Conservation (phyloP, 768 basidiomycete genomes). For the Amanita rubescens region DNA sequence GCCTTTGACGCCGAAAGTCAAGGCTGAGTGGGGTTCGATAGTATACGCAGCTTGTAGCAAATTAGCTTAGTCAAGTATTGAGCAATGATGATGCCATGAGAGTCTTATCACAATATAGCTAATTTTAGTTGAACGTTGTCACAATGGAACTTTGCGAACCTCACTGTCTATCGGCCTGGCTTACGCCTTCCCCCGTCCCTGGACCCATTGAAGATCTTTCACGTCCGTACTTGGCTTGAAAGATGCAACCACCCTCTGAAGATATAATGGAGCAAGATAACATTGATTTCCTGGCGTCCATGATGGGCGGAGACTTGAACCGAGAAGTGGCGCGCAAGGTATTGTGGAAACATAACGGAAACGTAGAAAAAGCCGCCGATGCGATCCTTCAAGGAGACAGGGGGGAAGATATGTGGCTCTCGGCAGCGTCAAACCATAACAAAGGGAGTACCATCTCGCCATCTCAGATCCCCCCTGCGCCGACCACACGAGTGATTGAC, state of each 20-base stretch:
- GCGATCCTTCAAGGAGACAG: constrained; percentile 48
- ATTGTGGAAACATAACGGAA: constrained; percentile 51
- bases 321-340: constrained; percentile 45
- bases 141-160: not conserved
- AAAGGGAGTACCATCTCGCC: constrained; percentile 15
- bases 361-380: constrained; percentile 47
- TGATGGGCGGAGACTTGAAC: constrained; percentile 31
- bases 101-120: not conserved
- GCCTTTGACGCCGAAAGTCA: constrained; percentile 43
- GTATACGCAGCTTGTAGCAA: not conserved
- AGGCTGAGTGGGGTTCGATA: constrained; percentile 21
- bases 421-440: constrained; percentile 12
- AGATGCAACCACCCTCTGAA: constrained; percentile 21
- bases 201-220: not conserved
- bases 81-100: no score
- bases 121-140: no score
- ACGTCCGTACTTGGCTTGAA: not conserved
- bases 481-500: constrained; percentile 42
- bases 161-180: not conserved
- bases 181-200: not conserved
- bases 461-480: constrained; percentile 16
- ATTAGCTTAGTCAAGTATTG: no score
- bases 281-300: constrained; percentile 24
- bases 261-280: constrained; percentile 24
- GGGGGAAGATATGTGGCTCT: constrained; percentile 25